Evolutionary conservation across 2,329 filamentous ascomycete genomes (phyloP), one percentile per base, ranked within the genome.

Genomic region (Ramichloridium luteum): DNA sequence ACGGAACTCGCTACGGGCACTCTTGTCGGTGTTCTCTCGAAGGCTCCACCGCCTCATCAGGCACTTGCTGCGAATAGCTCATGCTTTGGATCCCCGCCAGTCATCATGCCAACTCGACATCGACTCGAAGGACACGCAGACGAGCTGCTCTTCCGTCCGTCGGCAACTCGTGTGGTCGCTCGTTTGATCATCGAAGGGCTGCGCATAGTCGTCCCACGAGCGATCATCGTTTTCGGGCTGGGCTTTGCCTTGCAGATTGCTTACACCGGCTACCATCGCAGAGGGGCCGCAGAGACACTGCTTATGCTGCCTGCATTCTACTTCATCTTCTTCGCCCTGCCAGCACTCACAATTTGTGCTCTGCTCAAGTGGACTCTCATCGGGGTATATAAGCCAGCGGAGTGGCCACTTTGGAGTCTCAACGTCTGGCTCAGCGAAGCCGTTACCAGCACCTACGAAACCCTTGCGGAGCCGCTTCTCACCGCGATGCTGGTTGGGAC

Each of bases 381-480:
- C 23, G 45, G 45, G 3, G 22, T 20, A 1, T 47, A 46, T 29
- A 39, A 36, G 15, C 38, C 42, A 6, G 38, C 36, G 4, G 45
- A 47, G 31, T 47, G 45, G 45, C 45, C 45, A 8, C 39, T 47
- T 25, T 47, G 45, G 45, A 36, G 20, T 22, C 34, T 46, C n/a
- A 41, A 45, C 15, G 44, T 46, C 25, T 46, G 44, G 44, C 35
- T 46, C 4, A 40, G 36, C 28, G 44, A 46, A 33, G 36, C 38
- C 8, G 35, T 46, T 4, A 46, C 44, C 8, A 40, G 36, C 29
- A 46, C 44, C 13, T 46, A 37, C 31, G 41, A 46, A 27, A 46
- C 37, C 1, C 35, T 42, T 29, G 27, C 33, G 4, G 37, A 36
- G 18, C 35, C 39, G 2, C 27, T 44, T 5, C 38, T 46, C n/a